Evolutionary conservation across 1,284 basidiomycete species (phyloP), one percentile per base, ranked within the genome.

Genomic region (Ganoderma resinaceum): DNA sequence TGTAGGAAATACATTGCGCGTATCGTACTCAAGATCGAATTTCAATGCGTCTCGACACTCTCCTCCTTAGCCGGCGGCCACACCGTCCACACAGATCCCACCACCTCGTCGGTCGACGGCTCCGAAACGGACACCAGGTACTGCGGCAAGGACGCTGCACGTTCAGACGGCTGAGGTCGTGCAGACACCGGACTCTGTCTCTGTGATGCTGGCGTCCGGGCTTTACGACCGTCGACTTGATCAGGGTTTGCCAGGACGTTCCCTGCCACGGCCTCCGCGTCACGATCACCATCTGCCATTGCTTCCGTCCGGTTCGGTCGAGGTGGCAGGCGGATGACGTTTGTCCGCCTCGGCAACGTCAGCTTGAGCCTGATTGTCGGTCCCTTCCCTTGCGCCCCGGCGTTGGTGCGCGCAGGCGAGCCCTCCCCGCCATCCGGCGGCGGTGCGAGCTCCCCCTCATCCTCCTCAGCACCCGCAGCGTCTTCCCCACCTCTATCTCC

Each of bases 311-410:
- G 33, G 3, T n/a, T 58, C 31, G 33, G 55, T 29, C 37, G 58
- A 60, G 58, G 14, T 40, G 23, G 37, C 37, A 60, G 35, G 40
- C 37, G 33, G 3, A 38, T 53, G 43, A 52, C 26, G n/a, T 60
- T 29, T 16, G 46, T 35, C 55, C 65, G 46, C 31, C 65, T 66
- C 16, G 66, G 66, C 29, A 66, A 16, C 49, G 29, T 57, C 26
- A 62, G 58, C 20, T 61, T 46, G 7, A 60, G 59, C 57, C 18
- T 65, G 14, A 37, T 23, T 31, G 40, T 23, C n/a, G 55, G 37
- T 16, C n/a, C n/a, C n/a, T n/a, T n/a, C n/a, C n/a, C 38, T 16
- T 40, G n/a, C 18, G 9, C 37, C 3, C 9, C 58, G 35, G 20
- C 37, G n/a, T 40, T 18, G 20, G 26, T 60, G 55, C 33, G 33